Percentiles rank a stretch among this genome's conserved stretches.
phyloP scores from a whole-genome alignment of 176 grass and related monocot genomes.

The Miscanthus lutarioriparius region DNA sequence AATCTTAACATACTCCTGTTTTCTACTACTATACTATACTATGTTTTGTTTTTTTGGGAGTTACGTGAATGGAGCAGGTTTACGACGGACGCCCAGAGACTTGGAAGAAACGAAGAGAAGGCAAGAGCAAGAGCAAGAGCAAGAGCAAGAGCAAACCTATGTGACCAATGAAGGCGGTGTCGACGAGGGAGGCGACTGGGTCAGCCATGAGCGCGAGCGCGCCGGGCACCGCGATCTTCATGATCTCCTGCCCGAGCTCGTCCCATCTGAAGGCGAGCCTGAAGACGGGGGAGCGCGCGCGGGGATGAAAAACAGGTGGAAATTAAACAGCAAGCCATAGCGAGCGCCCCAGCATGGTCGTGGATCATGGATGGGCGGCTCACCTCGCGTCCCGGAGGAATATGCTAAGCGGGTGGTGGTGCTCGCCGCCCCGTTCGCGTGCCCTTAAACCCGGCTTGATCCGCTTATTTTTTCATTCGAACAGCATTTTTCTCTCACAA shows the following conservation, averaged over 20 bases:
- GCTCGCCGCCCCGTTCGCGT: not conserved
- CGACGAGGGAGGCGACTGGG: constrained; percentile 81
- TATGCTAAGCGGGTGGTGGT: constrained; percentile 35
- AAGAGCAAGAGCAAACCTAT: constrained; percentile 47
- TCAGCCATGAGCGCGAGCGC: constrained; percentile 75
- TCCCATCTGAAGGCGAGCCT: constrained; percentile 66
- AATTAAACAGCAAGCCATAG: too few species aligned
- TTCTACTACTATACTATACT: too few species aligned
- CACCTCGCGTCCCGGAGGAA: constrained; percentile 56
- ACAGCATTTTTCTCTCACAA: too few species aligned
- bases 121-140: not conserved
- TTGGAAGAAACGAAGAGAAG: not conserved
- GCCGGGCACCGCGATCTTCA: constrained; percentile 70
- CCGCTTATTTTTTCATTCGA: too few species aligned
- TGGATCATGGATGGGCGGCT: too few species aligned
- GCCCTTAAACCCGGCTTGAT: too few species aligned
- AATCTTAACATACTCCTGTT: too few species aligned
- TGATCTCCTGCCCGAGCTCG: constrained; percentile 78
- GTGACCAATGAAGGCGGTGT: constrained; percentile 87
- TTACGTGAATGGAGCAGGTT: not conserved
- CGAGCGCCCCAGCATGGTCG: not conserved
- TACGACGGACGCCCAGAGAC: not conserved
- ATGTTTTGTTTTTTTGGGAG: too few species aligned
- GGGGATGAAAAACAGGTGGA: too few species aligned
- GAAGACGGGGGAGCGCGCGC: not conserved